Percentiles rank a stretch among this genome's conserved stretches.
Conservation (phyloP, 2,329 filamentous ascomycete genomes). For the Fusarium newnesense region DNA sequence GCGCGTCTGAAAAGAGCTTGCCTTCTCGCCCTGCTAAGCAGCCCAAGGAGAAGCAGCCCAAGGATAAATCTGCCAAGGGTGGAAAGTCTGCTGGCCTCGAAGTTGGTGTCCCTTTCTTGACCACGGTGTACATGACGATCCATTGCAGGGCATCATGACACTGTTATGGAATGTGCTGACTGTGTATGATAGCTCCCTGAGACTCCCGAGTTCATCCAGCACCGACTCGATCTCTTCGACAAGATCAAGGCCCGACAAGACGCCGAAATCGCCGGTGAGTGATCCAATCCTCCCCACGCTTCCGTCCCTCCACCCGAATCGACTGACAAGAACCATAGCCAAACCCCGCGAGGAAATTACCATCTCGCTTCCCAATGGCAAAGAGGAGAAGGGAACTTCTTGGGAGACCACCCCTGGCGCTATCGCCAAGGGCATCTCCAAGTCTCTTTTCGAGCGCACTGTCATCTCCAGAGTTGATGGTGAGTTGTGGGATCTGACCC, state of each 20-base stretch:
- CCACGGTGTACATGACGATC: background rate
- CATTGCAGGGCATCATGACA: slow-evolving; percentile 7
- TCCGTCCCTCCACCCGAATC: slow-evolving; percentile 5
- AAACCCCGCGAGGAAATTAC: slow-evolving; percentile 80
- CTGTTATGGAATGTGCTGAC: slow-evolving; percentile 35
- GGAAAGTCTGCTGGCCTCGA: slow-evolving; percentile 70
- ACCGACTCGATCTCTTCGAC: slow-evolving; percentile 88
- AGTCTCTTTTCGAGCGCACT: slow-evolving; percentile 84
- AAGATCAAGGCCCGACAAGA: slow-evolving; percentile 86
- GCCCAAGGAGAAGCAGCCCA: slow-evolving; percentile 48
- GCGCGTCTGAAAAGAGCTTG: slow-evolving; percentile 48
- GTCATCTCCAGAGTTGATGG: slow-evolving; percentile 89
- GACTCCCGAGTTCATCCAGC: slow-evolving; percentile 80
- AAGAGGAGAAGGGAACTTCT: slow-evolving; percentile 77
- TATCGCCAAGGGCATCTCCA: slow-evolving; percentile 83
- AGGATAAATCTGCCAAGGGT: slow-evolving; percentile 57
- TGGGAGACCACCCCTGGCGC: slow-evolving; percentile 91
- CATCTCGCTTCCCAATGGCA: slow-evolving; percentile 78
- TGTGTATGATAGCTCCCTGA: slow-evolving; percentile 49
- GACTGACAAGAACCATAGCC: slow-evolving; percentile 53
- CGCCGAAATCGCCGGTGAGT: slow-evolving; percentile 69
- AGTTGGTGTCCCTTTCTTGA: slow-evolving; percentile 45
- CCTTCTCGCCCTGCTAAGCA: slow-evolving; percentile 52
- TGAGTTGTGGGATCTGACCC: slow-evolving; percentile 89
- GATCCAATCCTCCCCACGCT: slow-evolving; percentile 1